Conservation (phyloP, 495 filamentous ascomycete species). For the Penicillium lividum region DNA sequence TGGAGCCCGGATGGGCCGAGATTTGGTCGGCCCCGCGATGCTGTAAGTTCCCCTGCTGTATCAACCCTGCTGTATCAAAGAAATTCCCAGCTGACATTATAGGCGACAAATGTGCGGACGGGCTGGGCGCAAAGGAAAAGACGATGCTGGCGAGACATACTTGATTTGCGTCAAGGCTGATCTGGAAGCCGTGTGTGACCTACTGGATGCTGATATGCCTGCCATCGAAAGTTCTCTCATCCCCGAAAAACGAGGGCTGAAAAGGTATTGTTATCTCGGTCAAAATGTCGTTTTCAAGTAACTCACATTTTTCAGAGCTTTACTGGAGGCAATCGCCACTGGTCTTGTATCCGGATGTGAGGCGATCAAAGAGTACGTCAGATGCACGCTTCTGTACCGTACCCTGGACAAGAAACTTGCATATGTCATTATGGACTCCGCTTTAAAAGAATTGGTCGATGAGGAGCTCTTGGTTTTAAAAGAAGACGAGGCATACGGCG, state of each 20-base stretch:
- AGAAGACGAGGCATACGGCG: conserved; percentile 55
- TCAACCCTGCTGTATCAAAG: neutral
- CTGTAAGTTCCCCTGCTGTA: conserved; percentile 45
- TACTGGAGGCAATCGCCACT: conserved; percentile 75
- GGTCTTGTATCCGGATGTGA: conserved; percentile 67
- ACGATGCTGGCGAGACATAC: conserved; percentile 78
- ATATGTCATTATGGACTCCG: conserved; percentile 55
- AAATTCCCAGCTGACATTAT: conserved; percentile 12
- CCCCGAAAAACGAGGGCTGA: conserved; percentile 67
- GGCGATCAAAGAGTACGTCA: conserved; percentile 70
- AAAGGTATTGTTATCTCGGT: conserved; percentile 46
- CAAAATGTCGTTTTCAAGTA: neutral
- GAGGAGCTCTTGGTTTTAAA: conserved; percentile 34
- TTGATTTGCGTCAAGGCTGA: conserved; percentile 73
- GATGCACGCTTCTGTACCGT: conserved; percentile 65
- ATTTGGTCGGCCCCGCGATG: conserved; percentile 76
- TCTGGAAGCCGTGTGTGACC: conserved; percentile 64
- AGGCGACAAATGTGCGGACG: conserved; percentile 83
- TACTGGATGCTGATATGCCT: conserved; percentile 75
- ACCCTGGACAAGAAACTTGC: conserved; percentile 56
- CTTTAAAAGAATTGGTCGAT: conserved; percentile 52
- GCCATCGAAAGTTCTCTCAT: conserved; percentile 68
- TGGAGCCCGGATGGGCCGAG: conserved; percentile 74
- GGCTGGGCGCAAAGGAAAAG: conserved; percentile 81
- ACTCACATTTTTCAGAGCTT: conserved; percentile 50